These are phyloP conservation scores for Pichia rugopelliculosa DNA, from an alignment of 805 yeast genomes.

Conservation along the genomic window DNA sequence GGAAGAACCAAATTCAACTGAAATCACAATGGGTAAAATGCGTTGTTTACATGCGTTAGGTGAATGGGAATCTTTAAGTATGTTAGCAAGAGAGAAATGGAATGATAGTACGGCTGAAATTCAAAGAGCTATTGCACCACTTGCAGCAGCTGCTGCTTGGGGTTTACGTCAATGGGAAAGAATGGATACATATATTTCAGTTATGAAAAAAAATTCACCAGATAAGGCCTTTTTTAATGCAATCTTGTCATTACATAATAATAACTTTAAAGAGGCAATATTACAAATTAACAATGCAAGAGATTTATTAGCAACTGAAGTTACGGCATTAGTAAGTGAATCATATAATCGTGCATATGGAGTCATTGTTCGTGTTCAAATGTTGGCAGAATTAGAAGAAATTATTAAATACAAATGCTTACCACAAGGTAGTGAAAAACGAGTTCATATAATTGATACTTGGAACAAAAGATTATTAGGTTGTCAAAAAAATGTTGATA, in stretches of 20 bases:
- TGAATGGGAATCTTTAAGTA: constrained; percentile 91
- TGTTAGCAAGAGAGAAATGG: constrained; percentile 86
- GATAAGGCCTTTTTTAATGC: constrained; percentile 95
- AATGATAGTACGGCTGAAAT: constrained; percentile 60
- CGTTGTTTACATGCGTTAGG: constrained; percentile 97
- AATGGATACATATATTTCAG: constrained; percentile 85
- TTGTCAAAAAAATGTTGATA: constrained; percentile 94
- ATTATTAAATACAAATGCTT: constrained; percentile 81
- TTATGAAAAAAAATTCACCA: constrained; percentile 87
- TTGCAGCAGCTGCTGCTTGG: constrained; percentile 99
- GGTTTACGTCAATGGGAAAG: constrained; percentile 95
- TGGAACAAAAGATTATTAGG: constrained; percentile 93
- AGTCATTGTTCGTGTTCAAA: constrained; percentile 93
- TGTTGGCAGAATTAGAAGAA: constrained; percentile 95
- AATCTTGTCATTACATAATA: constrained; percentile 74
- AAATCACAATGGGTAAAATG: constrained; percentile 95
- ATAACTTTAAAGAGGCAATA: constrained; percentile 76
- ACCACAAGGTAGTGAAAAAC: constrained; percentile 75
- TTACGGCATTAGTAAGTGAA: constrained; percentile 90
- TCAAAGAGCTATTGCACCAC: constrained; percentile 81
- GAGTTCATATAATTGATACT: constrained; percentile 73
- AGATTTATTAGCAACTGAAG: constrained; percentile 83
- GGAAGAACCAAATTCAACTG: constrained; percentile 62
- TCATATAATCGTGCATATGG: constrained; percentile 95
- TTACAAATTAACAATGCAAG: constrained; percentile 77